These are phyloP conservation scores for Eucalyptus microcorys DNA, from an alignment of 345 rosid species.

Conservation along the genomic window DNA sequence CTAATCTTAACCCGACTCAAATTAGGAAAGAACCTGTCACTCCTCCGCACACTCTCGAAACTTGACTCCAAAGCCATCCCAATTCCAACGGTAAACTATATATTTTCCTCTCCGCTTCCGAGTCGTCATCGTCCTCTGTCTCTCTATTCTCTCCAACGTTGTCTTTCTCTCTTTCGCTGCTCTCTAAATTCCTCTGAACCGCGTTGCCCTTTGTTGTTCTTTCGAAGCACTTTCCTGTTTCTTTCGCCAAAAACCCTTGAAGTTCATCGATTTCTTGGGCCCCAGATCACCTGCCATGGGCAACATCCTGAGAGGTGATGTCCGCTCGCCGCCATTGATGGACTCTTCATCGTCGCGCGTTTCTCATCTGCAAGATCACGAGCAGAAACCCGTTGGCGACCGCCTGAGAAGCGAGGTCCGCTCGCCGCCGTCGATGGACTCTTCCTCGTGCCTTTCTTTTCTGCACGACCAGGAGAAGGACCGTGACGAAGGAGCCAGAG, in stretches of 20 bases:
- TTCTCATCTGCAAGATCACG: background rate
- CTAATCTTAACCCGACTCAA: background rate
- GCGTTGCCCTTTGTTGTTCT: background rate
- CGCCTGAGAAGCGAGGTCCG: background rate
- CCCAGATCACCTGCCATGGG: background rate
- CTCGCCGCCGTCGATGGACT: background rate
- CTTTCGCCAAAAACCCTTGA: background rate
- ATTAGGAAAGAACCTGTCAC: background rate
- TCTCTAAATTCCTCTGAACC: background rate
- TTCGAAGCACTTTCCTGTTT: background rate
- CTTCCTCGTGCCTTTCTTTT: background rate
- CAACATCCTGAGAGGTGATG: background rate
- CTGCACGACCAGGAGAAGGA: background rate
- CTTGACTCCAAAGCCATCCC: too few relatives aligned
- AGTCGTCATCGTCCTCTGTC: background rate
- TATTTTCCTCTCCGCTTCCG: background rate
- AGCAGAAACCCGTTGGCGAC: background rate
- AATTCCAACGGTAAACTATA: too few relatives aligned
- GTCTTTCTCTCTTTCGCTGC: background rate
- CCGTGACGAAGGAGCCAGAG: background rate
- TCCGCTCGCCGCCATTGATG: background rate
- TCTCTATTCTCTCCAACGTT: background rate
- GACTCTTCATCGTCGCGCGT: background rate
- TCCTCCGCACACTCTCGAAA: background rate
- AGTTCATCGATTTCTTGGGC: background rate